Base-by-base conservation (phyloP, 208 protist genomes). In the Trypanosoma cruzi region DNA sequence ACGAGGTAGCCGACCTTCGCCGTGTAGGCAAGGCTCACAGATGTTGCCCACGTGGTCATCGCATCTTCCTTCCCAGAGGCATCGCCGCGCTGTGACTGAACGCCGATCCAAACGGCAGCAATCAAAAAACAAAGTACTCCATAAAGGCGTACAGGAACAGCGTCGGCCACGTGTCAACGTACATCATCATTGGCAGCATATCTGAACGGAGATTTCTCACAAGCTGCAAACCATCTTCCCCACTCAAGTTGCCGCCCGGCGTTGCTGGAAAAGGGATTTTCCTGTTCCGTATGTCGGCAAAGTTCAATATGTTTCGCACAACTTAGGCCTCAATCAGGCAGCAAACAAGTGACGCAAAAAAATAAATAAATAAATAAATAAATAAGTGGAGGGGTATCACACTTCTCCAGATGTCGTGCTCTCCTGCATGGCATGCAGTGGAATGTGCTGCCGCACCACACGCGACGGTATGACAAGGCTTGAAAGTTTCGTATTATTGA, bases 301-400 rank as follows among this genome's bases (percentile, higher is more conserved):
- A 78, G 55, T 85, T 84, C 0, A 48, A 68, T n/a, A 82, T 68
- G n/a, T 55, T 89, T 16, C 80, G 76, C 57, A 81, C 86, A n/a
- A 90, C 83, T 24, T 90, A 86, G 13, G 88, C 85, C 62, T 96
- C 90, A 20, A 96, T 49, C 2, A 87, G 54, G 44, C 88, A 92
- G 55, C 79, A 87, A 37, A 84, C 11, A 3, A 94, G 36, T 34
- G 76, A 78, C 6, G 71, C 34, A 68, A 58, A 60, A 52, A 24
- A 31, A 52, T 24, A 26, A 52, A 26, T 1, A 26, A 26, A 3
- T 8, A 52, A 52, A 52, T 6, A 26, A 11, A 24, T 24, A 52
- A 24, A 26, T 24, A 24, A 49, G 58, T 29, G 55, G 52, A 52
- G 4, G n/a, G 7, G 18, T 20, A 29, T 48, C 28, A 14, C 7